Percentiles rank a stretch among this genome's conserved stretches.
These are phyloP conservation scores for Alternaria alternata DNA, from an alignment of 2,329 filamentous ascomycete genomes.

Conservation along the genomic window DNA sequence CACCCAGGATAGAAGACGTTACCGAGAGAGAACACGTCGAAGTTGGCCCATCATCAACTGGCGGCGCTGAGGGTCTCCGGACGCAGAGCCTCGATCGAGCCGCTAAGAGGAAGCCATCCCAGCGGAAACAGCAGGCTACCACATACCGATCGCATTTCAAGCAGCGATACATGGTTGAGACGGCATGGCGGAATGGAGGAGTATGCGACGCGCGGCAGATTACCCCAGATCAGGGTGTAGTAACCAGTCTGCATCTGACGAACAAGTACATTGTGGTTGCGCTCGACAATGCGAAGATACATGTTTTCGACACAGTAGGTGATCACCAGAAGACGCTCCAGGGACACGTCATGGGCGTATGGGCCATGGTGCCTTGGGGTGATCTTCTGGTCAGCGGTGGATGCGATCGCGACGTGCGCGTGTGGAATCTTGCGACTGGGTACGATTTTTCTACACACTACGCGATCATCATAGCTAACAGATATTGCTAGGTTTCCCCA, in stretches of 20 bases:
- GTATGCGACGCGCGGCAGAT: constrained; percentile 84
- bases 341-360: constrained; percentile 98
- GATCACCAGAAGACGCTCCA: constrained; percentile 87
- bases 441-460: constrained; percentile 55
- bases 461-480: constrained; percentile 18
- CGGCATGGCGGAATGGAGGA: constrained; percentile 94
- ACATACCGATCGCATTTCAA: constrained; percentile 98
- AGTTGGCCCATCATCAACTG: constrained; percentile 53
- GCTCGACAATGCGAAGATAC: constrained; percentile 97
- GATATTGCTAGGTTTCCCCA: constrained; percentile 34
- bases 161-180: constrained; percentile 95
- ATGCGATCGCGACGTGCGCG: constrained; percentile 93
- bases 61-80: constrained; percentile 57
- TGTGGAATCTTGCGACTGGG: constrained; percentile 96
- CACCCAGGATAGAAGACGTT: constrained; percentile 38
- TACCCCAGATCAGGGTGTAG: constrained; percentile 94
- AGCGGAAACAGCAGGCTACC: constrained; percentile 68
- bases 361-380: constrained; percentile 99
- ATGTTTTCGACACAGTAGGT: constrained; percentile 94
- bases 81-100: constrained; percentile 66
- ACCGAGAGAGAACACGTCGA: constrained; percentile 39
- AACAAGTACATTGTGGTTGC: constrained; percentile 97
- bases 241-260: constrained; percentile 93
- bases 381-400: constrained; percentile 95
- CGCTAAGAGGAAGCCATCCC: constrained; percentile 46